phyloP scores from a whole-genome alignment of 768 basidiomycete genomes.

The Termitomyces titanicus region DNA sequence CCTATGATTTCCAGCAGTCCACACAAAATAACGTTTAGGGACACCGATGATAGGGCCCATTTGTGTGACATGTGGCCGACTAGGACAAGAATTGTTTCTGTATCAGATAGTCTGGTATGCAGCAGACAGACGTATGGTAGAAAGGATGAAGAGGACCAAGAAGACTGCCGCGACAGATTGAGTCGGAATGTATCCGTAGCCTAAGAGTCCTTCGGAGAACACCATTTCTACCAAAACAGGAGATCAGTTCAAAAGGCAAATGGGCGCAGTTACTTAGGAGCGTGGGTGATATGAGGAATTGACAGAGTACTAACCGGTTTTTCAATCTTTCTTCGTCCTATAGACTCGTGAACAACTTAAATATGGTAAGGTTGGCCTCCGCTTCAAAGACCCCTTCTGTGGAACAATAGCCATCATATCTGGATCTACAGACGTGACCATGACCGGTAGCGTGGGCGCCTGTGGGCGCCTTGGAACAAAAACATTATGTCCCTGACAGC shows the following conservation, averaged over 20 bases:
- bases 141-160: not conserved
- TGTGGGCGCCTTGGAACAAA: too few species aligned
- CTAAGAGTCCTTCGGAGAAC: not conserved
- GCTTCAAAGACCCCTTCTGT: too few species aligned
- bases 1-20: not conserved
- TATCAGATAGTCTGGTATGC: not conserved
- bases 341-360: too few species aligned
- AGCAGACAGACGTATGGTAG: not conserved
- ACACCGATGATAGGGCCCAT: not conserved
- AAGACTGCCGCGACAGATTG: not conserved
- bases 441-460: too few species aligned
- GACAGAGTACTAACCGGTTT: too few species aligned
- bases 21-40: not conserved
- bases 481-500: too few species aligned
- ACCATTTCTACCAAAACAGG: not conserved
- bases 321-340: too few species aligned
- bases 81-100: not conserved
- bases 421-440: too few species aligned
- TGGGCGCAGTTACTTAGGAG: too few species aligned
- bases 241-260: not conserved
- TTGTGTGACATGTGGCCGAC: not conserved
- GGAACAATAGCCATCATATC: too few species aligned
- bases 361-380: too few species aligned
- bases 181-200: not conserved
- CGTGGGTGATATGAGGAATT: too few species aligned